Conservation (phyloP, 2,329 filamentous ascomycete species). For the Achaetomium macrosporum region DNA sequence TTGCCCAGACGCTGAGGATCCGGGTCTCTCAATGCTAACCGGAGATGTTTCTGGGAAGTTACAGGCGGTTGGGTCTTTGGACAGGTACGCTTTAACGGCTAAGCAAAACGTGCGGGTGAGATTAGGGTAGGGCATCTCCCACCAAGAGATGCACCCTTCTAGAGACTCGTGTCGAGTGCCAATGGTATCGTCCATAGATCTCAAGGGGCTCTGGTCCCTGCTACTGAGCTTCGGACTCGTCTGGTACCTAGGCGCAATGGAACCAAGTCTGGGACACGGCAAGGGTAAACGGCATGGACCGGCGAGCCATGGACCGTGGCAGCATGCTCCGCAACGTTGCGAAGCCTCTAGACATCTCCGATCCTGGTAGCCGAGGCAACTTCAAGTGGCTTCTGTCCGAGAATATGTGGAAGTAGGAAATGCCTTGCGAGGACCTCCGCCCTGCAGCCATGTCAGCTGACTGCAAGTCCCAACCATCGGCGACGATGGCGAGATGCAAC, state of each 20-base stretch:
- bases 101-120: no score
- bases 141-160: no score
- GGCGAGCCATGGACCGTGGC: background rate
- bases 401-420: background rate
- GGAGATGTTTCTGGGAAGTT: no score
- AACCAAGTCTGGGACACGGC: conserved; percentile 8
- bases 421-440: background rate
- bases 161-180: no score
- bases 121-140: no score
- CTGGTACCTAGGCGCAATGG: no score
- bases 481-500: conserved; percentile 13
- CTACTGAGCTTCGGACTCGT: no score
- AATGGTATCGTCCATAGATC: no score
- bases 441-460: conserved; percentile 18
- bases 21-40: no score
- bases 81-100: no score
- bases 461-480: conserved; percentile 7
- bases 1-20: background rate
- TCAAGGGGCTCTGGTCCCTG: no score
- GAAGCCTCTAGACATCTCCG: background rate
- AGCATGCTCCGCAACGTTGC: background rate
- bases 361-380: background rate
- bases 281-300: conserved; percentile 15
- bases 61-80: no score
- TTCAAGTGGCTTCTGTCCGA: background rate